A percentile compares a stretch with the other conserved stretches of the same genome.
Conservation (phyloP, 129 eudicot species). For the Flaveria trinervia region DNA sequence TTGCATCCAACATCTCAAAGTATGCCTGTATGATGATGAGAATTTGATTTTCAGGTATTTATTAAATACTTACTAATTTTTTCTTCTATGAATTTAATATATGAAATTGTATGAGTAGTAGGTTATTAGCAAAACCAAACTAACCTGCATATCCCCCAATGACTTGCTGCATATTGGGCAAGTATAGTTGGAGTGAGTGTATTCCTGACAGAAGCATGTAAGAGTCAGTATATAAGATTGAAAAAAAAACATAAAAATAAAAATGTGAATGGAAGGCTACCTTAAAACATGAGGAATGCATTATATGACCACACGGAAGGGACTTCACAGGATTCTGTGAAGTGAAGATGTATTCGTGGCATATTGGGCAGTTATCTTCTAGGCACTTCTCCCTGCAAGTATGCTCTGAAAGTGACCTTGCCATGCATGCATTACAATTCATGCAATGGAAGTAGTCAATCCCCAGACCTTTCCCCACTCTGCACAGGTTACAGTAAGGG, state of each 20-base stretch:
- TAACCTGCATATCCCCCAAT: slow-evolving; percentile 74
- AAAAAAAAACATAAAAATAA: background rate
- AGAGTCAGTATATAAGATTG: slow-evolving; percentile 20
- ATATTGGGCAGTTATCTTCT: slow-evolving; percentile 89
- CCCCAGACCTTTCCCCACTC: slow-evolving; percentile 95
- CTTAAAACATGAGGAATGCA: slow-evolving; percentile 98
- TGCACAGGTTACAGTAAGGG: slow-evolving; percentile 92
- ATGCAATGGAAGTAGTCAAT: slow-evolving; percentile 88
- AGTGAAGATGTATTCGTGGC: slow-evolving; percentile 86
- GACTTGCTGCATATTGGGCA: slow-evolving; percentile 99
- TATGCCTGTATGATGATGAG: slow-evolving; percentile 38
- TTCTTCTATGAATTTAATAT: no score
- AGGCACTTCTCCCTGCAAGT: slow-evolving; percentile 88
- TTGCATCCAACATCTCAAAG: slow-evolving; percentile 85
- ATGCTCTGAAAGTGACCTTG: slow-evolving; percentile 61
- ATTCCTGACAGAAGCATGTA: slow-evolving; percentile 54
- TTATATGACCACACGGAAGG: slow-evolving; percentile 87
- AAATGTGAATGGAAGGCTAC: slow-evolving; percentile 28
- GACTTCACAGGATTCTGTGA: slow-evolving; percentile 83
- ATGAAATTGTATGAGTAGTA: no score
- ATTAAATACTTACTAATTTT: no score
- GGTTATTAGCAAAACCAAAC: no score
- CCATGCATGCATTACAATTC: slow-evolving; percentile 98
- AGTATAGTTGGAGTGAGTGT: slow-evolving; percentile 70
- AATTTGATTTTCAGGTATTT: no score